These are phyloP conservation scores for Termitomyces sp. DNA, from an alignment of 768 basidiomycete genomes.

Conservation along the genomic window DNA sequence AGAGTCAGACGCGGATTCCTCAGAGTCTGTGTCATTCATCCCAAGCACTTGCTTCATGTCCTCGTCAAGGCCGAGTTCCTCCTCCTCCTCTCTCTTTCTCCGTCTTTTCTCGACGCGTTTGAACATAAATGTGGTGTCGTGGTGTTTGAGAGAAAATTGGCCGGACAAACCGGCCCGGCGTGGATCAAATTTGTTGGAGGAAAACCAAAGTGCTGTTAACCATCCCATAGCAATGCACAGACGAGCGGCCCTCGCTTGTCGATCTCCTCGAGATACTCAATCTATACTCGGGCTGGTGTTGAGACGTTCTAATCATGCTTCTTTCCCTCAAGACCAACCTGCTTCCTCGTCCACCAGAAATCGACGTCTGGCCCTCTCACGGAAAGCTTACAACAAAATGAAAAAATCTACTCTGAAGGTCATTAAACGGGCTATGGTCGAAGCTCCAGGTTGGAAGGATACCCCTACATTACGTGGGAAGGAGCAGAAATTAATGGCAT, in stretches of 20 bases:
- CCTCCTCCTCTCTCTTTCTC: slow-evolving; percentile 55
- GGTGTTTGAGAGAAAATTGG: not conserved
- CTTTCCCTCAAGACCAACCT: not conserved
- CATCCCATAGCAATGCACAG: slow-evolving; percentile 6
- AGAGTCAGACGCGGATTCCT: slow-evolving; percentile 56
- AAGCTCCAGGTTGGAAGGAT: slow-evolving; percentile 29
- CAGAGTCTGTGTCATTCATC: slow-evolving; percentile 70
- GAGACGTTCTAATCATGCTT: not conserved
- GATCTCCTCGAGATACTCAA: not conserved
- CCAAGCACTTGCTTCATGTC: slow-evolving; percentile 53
- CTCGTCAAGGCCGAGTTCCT: slow-evolving; percentile 51
- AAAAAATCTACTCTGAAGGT: slow-evolving; percentile 23
- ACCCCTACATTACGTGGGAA: slow-evolving; percentile 28
- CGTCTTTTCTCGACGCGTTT: slow-evolving; percentile 70
- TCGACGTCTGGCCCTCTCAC: not conserved
- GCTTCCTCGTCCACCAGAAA: not conserved
- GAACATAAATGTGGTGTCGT: slow-evolving; percentile 45
- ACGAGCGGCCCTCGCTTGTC: slow-evolving; percentile 4
- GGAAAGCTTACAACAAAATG: slow-evolving; percentile 10
- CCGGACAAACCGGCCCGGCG: slow-evolving; percentile 15
- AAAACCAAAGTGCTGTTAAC: not conserved
- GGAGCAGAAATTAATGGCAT: slow-evolving; percentile 28
- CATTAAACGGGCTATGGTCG: slow-evolving; percentile 25
- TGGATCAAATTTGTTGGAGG: not conserved
- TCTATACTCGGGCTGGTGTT: not conserved